Evolutionary conservation across 192 early-diverging fungal species (phyloP).

Genomic region (Linnemannia hyalina): DNA sequence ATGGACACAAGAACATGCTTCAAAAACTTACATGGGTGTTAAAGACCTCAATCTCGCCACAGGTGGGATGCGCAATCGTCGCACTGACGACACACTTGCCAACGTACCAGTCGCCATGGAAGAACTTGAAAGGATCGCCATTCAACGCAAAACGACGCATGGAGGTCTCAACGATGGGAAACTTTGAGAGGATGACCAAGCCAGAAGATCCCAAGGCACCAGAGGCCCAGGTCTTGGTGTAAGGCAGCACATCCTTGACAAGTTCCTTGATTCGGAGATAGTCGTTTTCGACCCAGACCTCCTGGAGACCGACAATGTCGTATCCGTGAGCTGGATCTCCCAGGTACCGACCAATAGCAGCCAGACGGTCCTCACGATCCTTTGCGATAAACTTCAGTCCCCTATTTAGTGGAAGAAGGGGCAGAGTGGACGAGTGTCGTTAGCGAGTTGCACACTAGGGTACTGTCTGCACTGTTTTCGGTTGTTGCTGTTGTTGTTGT

Average conservation of each 20-base stretch:
- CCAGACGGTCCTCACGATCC: conserved; percentile 57
- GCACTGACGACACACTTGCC: conserved; percentile 67
- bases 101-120: conserved; percentile 69
- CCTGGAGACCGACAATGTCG: conserved; percentile 50
- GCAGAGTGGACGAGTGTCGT: neutral
- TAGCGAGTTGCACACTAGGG: no score
- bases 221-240: conserved; percentile 28
- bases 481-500: neutral
- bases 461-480: neutral
- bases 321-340: conserved; percentile 18
- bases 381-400: conserved; percentile 62
- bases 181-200: conserved; percentile 52
- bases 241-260: conserved; percentile 18
- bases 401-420: conserved; percentile 36
- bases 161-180: conserved; percentile 58
- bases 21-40: conserved; percentile 68
- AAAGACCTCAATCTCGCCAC: conserved; percentile 66
- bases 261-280: conserved; percentile 14
- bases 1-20: neutral
- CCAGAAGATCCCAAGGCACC: conserved; percentile 22
- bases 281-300: conserved; percentile 35
- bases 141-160: conserved; percentile 62
- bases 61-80: conserved; percentile 61
- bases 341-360: conserved; percentile 63
- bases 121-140: conserved; percentile 64